A percentile compares a stretch with the other conserved stretches of the same genome.
Conservation (phyloP, 176 grass and related monocot species). For the Carex myosuroides region DNA sequence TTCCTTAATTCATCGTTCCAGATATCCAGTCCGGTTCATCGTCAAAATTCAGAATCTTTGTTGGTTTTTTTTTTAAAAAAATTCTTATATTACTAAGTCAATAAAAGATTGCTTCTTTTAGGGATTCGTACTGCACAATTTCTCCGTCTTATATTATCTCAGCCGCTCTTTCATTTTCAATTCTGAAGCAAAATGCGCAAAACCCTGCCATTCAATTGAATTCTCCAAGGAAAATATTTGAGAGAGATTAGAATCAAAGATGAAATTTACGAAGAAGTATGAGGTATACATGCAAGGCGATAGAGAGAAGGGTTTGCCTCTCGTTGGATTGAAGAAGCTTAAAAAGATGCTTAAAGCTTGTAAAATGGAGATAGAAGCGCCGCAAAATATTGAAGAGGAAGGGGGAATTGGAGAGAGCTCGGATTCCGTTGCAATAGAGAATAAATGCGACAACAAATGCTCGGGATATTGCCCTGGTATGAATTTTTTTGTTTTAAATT, state of each 20-base stretch:
- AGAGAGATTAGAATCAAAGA: not conserved
- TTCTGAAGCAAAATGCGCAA: not conserved
- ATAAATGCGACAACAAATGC: slow-evolving; percentile 24
- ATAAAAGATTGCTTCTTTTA: not conserved
- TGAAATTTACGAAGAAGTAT: slow-evolving; percentile 93
- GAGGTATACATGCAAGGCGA: slow-evolving; percentile 61
- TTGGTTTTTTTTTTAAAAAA: not conserved
- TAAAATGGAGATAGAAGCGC: slow-evolving; percentile 19
- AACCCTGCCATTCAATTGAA: not conserved
- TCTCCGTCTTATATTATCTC: not conserved
- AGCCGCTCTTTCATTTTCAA: not conserved
- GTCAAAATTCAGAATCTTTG: not conserved
- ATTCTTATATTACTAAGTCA: not conserved
- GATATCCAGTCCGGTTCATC: not conserved
- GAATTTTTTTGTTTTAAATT: not conserved
- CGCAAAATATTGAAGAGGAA: not conserved
- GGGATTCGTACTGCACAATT: not conserved
- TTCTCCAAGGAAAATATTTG: not conserved
- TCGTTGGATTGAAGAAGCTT: slow-evolving; percentile 65
- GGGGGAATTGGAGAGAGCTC: not conserved
- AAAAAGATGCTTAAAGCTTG: slow-evolving; percentile 86
- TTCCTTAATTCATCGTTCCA: not conserved
- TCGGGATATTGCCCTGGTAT: slow-evolving; percentile 48
- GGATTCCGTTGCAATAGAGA: slow-evolving; percentile 10
- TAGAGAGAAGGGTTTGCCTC: slow-evolving; percentile 55